Percentiles rank a stretch among this genome's conserved stretches.
phyloP scores from a whole-genome alignment of 2,329 filamentous ascomycete genomes.

The Sclerotiophoma versabilis region DNA sequence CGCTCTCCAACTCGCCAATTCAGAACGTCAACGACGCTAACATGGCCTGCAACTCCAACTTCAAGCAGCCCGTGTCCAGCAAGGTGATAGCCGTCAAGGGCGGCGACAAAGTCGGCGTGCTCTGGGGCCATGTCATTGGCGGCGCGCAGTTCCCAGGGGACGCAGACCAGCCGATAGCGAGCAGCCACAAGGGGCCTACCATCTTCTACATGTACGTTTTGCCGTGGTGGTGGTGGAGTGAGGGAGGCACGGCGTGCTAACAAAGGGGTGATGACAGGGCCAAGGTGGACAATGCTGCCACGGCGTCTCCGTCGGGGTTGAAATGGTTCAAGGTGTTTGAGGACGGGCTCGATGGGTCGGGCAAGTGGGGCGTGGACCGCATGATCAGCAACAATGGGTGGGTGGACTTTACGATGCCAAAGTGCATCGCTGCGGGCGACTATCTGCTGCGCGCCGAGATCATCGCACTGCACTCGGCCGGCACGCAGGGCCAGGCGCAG shows the following conservation, averaged over 20 bases:
- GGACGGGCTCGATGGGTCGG: constrained; percentile 49
- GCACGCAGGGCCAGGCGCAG: constrained; percentile 47
- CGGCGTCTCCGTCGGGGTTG: constrained; percentile 45
- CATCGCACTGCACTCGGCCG: constrained; percentile 53
- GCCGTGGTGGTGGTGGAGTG: neutral
- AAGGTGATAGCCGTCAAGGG: constrained; percentile 59
- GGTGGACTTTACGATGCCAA: constrained; percentile 51
- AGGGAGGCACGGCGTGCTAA: neutral
- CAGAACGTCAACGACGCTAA: constrained; percentile 56
- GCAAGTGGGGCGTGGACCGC: constrained; percentile 59
- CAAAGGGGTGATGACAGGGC: constrained; percentile 27
- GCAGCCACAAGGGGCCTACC: constrained; percentile 56
- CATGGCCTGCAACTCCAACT: constrained; percentile 58
- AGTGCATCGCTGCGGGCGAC: constrained; percentile 46
- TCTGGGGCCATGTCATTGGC: constrained; percentile 63
- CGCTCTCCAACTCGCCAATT: constrained; percentile 60
- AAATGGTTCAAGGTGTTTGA: constrained; percentile 55
- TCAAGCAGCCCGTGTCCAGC: constrained; percentile 39
- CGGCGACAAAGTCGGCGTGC: constrained; percentile 61
- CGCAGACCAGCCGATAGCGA: constrained; percentile 58
- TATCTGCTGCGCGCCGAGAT: constrained; percentile 55
- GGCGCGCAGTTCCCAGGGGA: constrained; percentile 58
- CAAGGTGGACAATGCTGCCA: constrained; percentile 52
- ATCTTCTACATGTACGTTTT: constrained; percentile 46
- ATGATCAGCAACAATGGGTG: constrained; percentile 58